Evolutionary conservation across 768 basidiomycete genomes (phyloP).

Genomic region (Termitomyces sp.): DNA sequence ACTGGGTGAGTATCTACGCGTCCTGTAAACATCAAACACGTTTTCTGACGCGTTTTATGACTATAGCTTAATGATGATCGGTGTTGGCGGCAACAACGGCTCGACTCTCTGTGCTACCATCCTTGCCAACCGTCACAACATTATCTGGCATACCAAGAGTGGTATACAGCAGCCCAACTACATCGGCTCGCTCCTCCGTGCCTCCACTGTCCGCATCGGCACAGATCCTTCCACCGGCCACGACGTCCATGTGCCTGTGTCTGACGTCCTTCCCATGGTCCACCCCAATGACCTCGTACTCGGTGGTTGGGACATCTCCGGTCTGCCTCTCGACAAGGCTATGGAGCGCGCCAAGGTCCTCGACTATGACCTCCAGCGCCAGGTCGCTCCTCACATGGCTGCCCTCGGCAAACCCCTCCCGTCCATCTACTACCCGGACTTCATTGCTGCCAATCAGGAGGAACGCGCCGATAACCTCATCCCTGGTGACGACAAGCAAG

Average conservation of each 20-base stretch:
- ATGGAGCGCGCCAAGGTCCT: slow-evolving; percentile 93
- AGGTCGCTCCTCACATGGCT: slow-evolving; percentile 84
- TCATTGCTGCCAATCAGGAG: slow-evolving; percentile 97
- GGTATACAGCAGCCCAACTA: slow-evolving; percentile 95
- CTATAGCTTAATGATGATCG: slow-evolving; percentile 90
- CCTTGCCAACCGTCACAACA: slow-evolving; percentile 92
- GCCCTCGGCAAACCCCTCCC: slow-evolving; percentile 80
- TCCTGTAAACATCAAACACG: not conserved
- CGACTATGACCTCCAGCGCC: slow-evolving; percentile 95
- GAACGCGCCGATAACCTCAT: slow-evolving; percentile 93
- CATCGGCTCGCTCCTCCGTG: slow-evolving; percentile 93
- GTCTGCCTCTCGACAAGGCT: slow-evolving; percentile 77
- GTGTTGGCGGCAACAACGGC: slow-evolving; percentile 97
- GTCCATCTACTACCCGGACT: slow-evolving; percentile 95
- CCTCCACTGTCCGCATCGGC: slow-evolving; percentile 91
- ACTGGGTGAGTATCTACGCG: slow-evolving; percentile 65
- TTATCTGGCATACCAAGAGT: slow-evolving; percentile 90
- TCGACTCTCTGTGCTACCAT: slow-evolving; percentile 91
- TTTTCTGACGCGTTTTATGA: slow-evolving; percentile 1
- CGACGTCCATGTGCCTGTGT: slow-evolving; percentile 90
- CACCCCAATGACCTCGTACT: slow-evolving; percentile 97
- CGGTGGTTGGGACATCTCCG: slow-evolving; percentile 98
- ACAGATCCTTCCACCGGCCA: slow-evolving; percentile 73
- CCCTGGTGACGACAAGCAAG: slow-evolving; percentile 81
- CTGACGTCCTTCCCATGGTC: slow-evolving; percentile 93